Base-by-base conservation (phyloP, 1,284 basidiomycete species). In the Sporisorium exsertum region DNA sequence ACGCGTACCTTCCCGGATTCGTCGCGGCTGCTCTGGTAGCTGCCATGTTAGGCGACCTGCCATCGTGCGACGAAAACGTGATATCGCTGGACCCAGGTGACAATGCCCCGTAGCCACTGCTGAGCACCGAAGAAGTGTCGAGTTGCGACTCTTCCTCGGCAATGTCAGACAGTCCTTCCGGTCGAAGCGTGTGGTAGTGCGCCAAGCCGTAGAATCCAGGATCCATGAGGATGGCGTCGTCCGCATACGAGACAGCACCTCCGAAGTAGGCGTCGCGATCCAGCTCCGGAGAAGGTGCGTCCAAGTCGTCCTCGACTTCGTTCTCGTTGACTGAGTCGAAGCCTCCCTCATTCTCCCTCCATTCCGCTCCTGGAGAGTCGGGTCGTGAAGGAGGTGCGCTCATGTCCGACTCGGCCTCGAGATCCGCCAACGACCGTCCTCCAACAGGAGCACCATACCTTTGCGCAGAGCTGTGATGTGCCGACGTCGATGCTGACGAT, bases 91-190 rank as follows among this genome's bases (percentile, higher is more conserved):
- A 66, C 5, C 63, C 61, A 5, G 67, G 67, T 27, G 59, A 62
- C 33, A 55, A 24, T 7, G 47, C 64, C 10, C 61, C 63, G 15
- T 59, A 53, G 7, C 77, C 72, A 42, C 64, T 70, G 49, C 71
- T 67, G 5, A 78, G 51, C 33, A 73, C 68, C 7, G 64, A 65
- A 3, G 61, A 72, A 2, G 69, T 64, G n/a, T 77, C 74, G 22
- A 72, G 50, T 20, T 72, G 69, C 20, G 59, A 67, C 35, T 73
- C 78, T 53, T 82, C 81, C 47, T 82, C 81, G 6, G 78, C 73
- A 26, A 82, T 82, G 51, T 82, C 81, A 18, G 59, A 66, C 37
- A 82, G 49, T 0, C 81, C 81, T 52, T 82, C 81, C 5, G 72
- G 70, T 32, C 70, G 60, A 16, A 70, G 49, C 27, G 70, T 73